Evolutionary conservation across 495 filamentous ascomycete genomes (phyloP), one percentile per base, ranked within the genome.

Genomic region (Tuber umbilicatum): DNA sequence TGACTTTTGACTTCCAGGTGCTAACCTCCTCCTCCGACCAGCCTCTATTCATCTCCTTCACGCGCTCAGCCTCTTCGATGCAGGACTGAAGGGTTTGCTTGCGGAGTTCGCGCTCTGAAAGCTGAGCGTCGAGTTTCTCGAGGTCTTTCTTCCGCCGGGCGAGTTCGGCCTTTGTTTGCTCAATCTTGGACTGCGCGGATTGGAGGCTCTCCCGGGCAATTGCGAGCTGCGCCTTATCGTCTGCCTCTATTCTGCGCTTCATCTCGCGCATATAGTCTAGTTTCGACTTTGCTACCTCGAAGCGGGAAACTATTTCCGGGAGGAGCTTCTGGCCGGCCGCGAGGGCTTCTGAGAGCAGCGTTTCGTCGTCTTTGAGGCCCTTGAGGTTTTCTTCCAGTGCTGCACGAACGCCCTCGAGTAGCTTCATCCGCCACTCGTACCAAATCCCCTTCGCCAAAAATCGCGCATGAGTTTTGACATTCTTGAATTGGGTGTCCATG

Each of bases 401-500:
- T 75, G 92, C 89, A 80, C 90, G 92, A 31, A 98, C 86, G 7
- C 92, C 93, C 37, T 92, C 90, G 19, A 97, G 89, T 39, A 97
- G 88, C 78, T 93, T 93, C 89, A 92, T 93, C 43, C 96, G 92
- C 96, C 96, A 99, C 81, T 94, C 91, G 82, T 99, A 98, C 96
- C 96, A 99, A 83, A 93, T 94, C 50, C 89, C 93, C 82, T 97
- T 97, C 85, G 94, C 97, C 19, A 92, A 87, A 7, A 96, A 86
- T 60, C 96, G 86, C 4, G 96, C 92, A 82, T 97, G 90, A 0
- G 93, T 96, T 85, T 97, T 97, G 80, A 96, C 90, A 76, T 97
- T 97, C 82, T 94, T 94, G 84, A 99, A 94, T 82, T 98, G 95
- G 75, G 92, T 94, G 84, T 99, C 94, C 91, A 99, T 94, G 69